Conservation (phyloP, 345 rosid genomes). For the Excoecaria agallocha region DNA sequence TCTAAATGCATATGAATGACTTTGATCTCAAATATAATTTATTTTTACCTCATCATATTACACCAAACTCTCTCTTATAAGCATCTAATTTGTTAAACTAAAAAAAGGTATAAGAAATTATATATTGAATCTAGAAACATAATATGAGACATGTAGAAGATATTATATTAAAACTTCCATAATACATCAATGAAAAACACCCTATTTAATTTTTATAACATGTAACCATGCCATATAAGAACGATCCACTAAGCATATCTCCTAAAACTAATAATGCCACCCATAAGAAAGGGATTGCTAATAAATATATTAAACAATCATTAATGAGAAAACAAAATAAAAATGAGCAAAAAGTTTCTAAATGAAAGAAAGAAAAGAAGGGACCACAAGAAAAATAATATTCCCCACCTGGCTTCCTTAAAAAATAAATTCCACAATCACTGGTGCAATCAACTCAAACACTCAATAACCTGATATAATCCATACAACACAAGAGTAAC, state of each 20-base stretch:
- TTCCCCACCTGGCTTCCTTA: not conserved
- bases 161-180: not conserved
- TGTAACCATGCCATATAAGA: not conserved
- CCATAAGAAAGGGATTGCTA: not conserved
- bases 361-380: not conserved
- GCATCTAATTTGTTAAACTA: not conserved
- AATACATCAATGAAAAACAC: not conserved
- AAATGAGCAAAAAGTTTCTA: not conserved
- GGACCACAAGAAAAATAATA: constrained; percentile 2
- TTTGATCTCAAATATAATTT: not conserved
- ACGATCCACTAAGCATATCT: constrained; percentile 1
- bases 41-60: not conserved
- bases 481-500: too few species aligned
- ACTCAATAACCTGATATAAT: not conserved
- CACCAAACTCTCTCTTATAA: not conserved
- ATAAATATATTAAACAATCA: constrained; percentile 11
- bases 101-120: not conserved
- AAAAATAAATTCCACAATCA: not conserved
- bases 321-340: not conserved
- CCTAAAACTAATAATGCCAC: not conserved
- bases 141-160: not conserved
- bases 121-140: too few species aligned
- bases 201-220: not conserved
- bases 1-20: not conserved
- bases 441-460: not conserved